Conservation (phyloP, 495 filamentous ascomycete species). For the Podospora sp. region DNA sequence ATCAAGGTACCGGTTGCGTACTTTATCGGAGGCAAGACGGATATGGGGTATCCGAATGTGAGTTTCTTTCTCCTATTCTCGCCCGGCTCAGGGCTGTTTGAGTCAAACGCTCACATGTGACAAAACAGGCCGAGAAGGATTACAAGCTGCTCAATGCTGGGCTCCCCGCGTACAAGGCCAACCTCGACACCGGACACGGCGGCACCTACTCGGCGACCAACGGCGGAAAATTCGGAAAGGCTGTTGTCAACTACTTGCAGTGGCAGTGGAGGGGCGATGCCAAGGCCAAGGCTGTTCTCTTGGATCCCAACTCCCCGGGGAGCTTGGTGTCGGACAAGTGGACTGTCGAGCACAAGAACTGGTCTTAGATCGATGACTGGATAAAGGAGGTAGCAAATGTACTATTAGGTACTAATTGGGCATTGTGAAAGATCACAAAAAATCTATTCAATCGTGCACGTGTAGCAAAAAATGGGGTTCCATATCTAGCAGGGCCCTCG, state of each 20-base stretch:
- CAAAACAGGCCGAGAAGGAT: slow-evolving; percentile 37
- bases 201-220: slow-evolving; percentile 33
- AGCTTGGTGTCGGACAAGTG: slow-evolving; percentile 41
- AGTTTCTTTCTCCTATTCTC: not conserved
- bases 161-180: slow-evolving; percentile 38
- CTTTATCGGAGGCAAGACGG: slow-evolving; percentile 32
- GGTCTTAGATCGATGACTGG: slow-evolving; percentile 2
- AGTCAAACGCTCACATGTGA: not conserved
- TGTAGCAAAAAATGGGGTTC: too few species aligned
- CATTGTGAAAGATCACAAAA: too few species aligned
- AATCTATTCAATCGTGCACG: too few species aligned
- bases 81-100: not conserved
- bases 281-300: slow-evolving; percentile 27
- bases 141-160: slow-evolving; percentile 31
- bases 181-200: slow-evolving; percentile 37
- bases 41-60: slow-evolving; percentile 41
- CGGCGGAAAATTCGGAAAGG: slow-evolving; percentile 36
- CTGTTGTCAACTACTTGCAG: slow-evolving; percentile 26
- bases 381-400: not conserved
- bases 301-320: slow-evolving; percentile 25
- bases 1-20: slow-evolving; percentile 33
- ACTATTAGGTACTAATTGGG: not conserved
- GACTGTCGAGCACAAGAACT: slow-evolving; percentile 31
- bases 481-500: too few species aligned
- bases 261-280: slow-evolving; percentile 32